Evolutionary conservation across 2,329 filamentous ascomycete species (phyloP).

Genomic region (Chaetomiaceae sp.): DNA sequence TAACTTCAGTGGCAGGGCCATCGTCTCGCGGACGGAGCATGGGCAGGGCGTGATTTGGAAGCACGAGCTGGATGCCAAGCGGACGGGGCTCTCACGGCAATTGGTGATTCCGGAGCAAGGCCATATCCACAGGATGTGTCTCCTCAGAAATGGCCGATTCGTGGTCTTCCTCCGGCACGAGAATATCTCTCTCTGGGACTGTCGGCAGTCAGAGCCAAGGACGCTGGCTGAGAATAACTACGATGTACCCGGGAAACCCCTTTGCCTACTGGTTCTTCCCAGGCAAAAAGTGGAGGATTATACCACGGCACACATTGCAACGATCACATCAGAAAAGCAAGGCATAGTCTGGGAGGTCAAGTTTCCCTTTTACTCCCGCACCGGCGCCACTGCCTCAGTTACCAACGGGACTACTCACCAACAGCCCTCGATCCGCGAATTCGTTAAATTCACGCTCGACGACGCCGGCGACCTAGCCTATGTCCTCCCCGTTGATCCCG

Average conservation of each 20-base stretch:
- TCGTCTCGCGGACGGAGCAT: slow-evolving; percentile 74
- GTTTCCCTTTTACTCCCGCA: slow-evolving; percentile 47
- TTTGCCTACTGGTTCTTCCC: slow-evolving; percentile 76
- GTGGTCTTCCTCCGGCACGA: slow-evolving; percentile 74
- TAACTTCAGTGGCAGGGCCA: slow-evolving; percentile 72
- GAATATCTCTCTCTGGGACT: slow-evolving; percentile 75
- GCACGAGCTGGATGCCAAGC: slow-evolving; percentile 51
- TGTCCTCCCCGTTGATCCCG: slow-evolving; percentile 80
- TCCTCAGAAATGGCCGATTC: slow-evolving; percentile 72
- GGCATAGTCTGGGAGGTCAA: slow-evolving; percentile 78
- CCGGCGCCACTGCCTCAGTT: not conserved
- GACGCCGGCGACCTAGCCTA: slow-evolving; percentile 56
- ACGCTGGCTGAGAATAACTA: slow-evolving; percentile 59
- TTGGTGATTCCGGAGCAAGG: slow-evolving; percentile 63
- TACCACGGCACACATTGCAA: slow-evolving; percentile 68
- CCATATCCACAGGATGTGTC: slow-evolving; percentile 74
- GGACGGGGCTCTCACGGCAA: slow-evolving; percentile 58
- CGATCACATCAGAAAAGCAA: slow-evolving; percentile 70
- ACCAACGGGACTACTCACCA: slow-evolving; percentile 20
- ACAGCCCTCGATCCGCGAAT: slow-evolving; percentile 52
- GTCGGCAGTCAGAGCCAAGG: slow-evolving; percentile 54
- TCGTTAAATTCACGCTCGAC: slow-evolving; percentile 67
- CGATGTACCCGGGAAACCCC: slow-evolving; percentile 61
- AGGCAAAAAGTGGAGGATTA: slow-evolving; percentile 52
- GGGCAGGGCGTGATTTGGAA: slow-evolving; percentile 83